Evolutionary conservation across 495 filamentous ascomycete genomes (phyloP).

Genomic region (Glutinoglossum americanum): DNA sequence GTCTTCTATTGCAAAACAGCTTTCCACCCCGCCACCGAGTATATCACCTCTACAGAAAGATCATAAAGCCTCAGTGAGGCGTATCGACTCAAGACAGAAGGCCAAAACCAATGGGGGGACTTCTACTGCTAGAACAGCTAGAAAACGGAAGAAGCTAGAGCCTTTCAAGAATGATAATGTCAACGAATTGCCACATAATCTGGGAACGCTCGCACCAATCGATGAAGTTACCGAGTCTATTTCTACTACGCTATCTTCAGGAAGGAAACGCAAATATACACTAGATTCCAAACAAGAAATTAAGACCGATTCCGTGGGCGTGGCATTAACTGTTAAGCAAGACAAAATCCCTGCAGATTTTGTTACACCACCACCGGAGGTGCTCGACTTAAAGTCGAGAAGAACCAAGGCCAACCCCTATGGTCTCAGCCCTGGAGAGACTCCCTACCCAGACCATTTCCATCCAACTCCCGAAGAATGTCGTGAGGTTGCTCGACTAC

Average conservation of each 20-base stretch:
- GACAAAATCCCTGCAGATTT: background rate
- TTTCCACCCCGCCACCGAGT: background rate
- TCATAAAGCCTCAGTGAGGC: background rate
- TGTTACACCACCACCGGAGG: background rate
- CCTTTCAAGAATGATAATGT: background rate
- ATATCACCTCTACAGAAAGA: background rate
- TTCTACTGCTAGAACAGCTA: background rate
- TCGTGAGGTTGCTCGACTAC: constrained; percentile 45
- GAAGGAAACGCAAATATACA: background rate
- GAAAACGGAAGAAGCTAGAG: background rate
- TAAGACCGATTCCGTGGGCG: background rate
- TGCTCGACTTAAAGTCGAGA: background rate
- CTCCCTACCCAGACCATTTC: constrained; percentile 47
- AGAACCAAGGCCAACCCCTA: constrained; percentile 6
- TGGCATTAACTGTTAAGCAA: background rate
- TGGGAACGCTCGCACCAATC: background rate
- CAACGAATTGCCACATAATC: constrained; percentile 6
- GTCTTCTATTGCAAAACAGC: background rate
- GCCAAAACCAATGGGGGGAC: background rate
- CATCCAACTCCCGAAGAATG: constrained; percentile 54
- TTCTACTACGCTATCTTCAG: background rate
- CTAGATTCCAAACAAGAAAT: background rate
- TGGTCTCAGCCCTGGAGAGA: constrained; percentile 10
- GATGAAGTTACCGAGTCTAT: background rate
- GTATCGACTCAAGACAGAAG: background rate